Conservation (phyloP, 768 basidiomycete species). For the Favolaschia claudopus region DNA sequence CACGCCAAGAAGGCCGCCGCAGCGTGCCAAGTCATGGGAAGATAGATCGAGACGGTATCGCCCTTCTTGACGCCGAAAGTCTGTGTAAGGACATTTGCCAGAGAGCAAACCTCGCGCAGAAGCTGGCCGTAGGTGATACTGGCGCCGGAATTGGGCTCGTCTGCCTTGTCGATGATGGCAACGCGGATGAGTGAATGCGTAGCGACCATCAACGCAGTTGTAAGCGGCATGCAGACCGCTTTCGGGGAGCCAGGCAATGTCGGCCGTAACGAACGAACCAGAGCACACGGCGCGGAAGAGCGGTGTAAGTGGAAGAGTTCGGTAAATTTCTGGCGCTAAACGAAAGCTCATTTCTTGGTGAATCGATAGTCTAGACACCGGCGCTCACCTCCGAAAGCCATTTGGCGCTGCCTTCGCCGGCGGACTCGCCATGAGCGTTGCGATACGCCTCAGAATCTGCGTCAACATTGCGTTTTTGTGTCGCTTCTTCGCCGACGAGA, state of each 20-base stretch:
- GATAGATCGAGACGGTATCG: slow-evolving; percentile 91
- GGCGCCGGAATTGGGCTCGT: slow-evolving; percentile 85
- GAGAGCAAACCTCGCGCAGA: slow-evolving; percentile 84
- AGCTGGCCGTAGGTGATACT: slow-evolving; percentile 87
- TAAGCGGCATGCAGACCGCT: slow-evolving; percentile 92
- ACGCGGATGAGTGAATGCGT: slow-evolving; percentile 93
- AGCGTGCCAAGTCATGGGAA: slow-evolving; percentile 97
- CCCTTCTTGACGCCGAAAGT: slow-evolving; percentile 91
- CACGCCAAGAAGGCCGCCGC: slow-evolving; percentile 97
- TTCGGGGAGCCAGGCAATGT: slow-evolving; percentile 96
- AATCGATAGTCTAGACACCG: background rate
- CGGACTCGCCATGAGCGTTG: slow-evolving; percentile 68
- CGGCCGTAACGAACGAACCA: slow-evolving; percentile 84
- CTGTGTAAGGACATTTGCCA: slow-evolving; percentile 90
- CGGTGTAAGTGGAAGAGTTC: slow-evolving; percentile 87
- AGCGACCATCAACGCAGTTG: slow-evolving; percentile 98
- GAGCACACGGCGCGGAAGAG: slow-evolving; percentile 84
- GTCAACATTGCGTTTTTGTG: slow-evolving; percentile 78
- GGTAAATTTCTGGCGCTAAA: slow-evolving; percentile 68
- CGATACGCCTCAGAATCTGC: slow-evolving; percentile 82
- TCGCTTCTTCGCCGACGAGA: slow-evolving; percentile 56
- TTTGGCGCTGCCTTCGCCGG: slow-evolving; percentile 78
- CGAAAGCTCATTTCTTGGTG: background rate
- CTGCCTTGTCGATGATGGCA: slow-evolving; percentile 98
- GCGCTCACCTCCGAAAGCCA: slow-evolving; percentile 86